phyloP scores from a whole-genome alignment of 805 yeast species.

The Nakazawaea ishiwadae region DNA sequence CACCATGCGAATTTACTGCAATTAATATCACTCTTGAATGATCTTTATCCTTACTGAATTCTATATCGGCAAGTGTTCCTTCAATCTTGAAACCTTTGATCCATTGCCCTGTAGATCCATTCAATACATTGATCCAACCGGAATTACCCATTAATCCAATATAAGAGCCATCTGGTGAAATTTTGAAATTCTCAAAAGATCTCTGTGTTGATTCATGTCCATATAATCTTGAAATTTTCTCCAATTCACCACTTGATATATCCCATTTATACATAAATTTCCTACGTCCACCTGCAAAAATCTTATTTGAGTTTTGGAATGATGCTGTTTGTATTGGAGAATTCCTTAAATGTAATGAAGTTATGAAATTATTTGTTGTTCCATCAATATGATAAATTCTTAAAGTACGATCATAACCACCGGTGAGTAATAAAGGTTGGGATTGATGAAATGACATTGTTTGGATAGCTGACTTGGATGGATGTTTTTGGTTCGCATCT shows the following conservation, averaged over 20 bases:
- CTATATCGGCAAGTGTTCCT: slow-evolving; percentile 81
- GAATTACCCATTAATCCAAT: slow-evolving; percentile 77
- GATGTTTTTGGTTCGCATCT: slow-evolving; percentile 74
- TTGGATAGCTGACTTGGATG: slow-evolving; percentile 80
- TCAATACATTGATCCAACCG: slow-evolving; percentile 87
- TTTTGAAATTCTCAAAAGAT: slow-evolving; percentile 80
- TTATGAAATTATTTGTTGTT: slow-evolving; percentile 70
- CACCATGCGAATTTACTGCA: slow-evolving; percentile 70
- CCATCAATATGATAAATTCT: slow-evolving; percentile 91
- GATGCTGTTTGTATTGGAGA: slow-evolving; percentile 77
- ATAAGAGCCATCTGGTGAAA: slow-evolving; percentile 67
- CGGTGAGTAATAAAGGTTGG: slow-evolving; percentile 80
- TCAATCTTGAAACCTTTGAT: slow-evolving; percentile 83
- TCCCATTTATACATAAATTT: slow-evolving; percentile 92
- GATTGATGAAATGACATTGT: slow-evolving; percentile 78
- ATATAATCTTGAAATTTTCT: slow-evolving; percentile 82
- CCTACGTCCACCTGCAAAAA: slow-evolving; percentile 89
- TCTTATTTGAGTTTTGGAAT: slow-evolving; percentile 50
- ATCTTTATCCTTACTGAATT: slow-evolving; percentile 41
- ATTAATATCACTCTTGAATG: slow-evolving; percentile 44
- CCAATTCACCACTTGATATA: slow-evolving; percentile 58
- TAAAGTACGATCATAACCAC: slow-evolving; percentile 88
- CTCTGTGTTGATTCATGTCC: slow-evolving; percentile 86
- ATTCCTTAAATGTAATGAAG: slow-evolving; percentile 73
- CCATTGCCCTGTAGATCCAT: slow-evolving; percentile 82